Conservation (phyloP, 192 early-diverging fungal genomes). For the Backusella sp. region DNA sequence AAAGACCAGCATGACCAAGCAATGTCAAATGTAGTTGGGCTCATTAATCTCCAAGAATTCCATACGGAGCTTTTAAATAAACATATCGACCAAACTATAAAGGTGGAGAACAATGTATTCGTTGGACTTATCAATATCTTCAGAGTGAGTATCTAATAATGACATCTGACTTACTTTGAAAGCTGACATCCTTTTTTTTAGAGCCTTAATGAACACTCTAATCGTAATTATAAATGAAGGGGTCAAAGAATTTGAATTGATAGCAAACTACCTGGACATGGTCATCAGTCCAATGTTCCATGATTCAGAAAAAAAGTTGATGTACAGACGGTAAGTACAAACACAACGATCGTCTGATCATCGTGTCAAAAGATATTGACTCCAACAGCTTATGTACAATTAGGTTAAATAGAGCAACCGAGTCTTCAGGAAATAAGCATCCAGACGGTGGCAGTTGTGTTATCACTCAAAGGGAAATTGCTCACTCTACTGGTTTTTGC, state of each 20-base stretch:
- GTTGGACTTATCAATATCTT: constrained; percentile 13
- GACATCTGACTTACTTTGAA: constrained; percentile 14
- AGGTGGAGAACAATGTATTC: constrained; percentile 12
- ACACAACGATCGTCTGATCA: constrained; percentile 19
- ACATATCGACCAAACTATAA: background rate
- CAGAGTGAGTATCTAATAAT: constrained; percentile 14
- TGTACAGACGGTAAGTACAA: constrained; percentile 21
- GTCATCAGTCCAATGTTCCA: background rate
- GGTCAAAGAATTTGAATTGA: constrained; percentile 20
- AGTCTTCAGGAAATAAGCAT: background rate
- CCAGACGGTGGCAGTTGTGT: constrained; percentile 7
- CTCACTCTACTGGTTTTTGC: too few relatives aligned
- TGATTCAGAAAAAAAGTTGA: constrained; percentile 3
- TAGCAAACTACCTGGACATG: constrained; percentile 15
- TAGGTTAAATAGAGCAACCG: constrained; percentile 21
- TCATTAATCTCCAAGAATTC: too few relatives aligned
- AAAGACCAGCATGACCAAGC: too few relatives aligned
- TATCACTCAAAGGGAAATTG: too few relatives aligned
- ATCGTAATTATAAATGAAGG: constrained; percentile 19
- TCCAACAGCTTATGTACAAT: constrained; percentile 7
- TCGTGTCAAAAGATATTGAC: constrained; percentile 2
- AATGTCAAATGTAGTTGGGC: too few relatives aligned
- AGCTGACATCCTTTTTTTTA: constrained; percentile 21
- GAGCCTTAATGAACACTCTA: constrained; percentile 16
- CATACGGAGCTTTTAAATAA: too few relatives aligned